phyloP scores from a whole-genome alignment of 257 asterid genomes.

The Jaltomata sinuosa region DNA sequence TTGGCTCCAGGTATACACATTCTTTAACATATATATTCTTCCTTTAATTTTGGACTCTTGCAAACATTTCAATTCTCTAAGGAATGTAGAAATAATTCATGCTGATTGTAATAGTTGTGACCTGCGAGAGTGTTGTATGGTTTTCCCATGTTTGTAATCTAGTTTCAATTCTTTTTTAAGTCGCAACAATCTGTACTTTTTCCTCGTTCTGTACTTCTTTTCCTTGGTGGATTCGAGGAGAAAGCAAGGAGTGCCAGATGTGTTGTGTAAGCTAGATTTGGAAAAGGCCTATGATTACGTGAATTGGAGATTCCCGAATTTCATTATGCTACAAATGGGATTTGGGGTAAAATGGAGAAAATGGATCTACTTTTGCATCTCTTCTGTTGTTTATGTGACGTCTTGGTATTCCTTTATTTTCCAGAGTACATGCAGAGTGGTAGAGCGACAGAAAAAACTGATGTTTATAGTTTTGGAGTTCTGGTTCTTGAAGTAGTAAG shows the following conservation, averaged over 20 bases:
- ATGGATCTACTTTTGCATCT: no score
- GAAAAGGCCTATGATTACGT: no score
- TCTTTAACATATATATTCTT: background rate
- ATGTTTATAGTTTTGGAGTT: conserved; percentile 84
- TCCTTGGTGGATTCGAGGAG: background rate
- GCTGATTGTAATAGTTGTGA: background rate
- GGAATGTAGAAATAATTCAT: background rate
- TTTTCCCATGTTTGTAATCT: background rate
- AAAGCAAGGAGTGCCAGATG: no score
- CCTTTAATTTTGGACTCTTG: background rate
- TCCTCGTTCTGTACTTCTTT: background rate
- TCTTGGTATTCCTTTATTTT: background rate
- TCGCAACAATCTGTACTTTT: background rate
- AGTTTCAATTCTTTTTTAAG: background rate
- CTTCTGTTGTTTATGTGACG: no score
- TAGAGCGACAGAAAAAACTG: conserved; percentile 81
- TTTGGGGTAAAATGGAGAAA: no score
- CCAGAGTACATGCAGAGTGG: conserved; percentile 92
- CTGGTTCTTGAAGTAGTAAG: conserved; percentile 61
- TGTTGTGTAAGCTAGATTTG: no score
- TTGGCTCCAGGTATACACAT: conserved; percentile 66
- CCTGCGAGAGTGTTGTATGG: background rate
- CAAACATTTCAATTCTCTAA: background rate
- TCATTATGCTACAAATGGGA: no score
- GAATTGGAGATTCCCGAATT: no score